phyloP scores from a whole-genome alignment of 495 filamentous ascomycete species.

The Choiromyces venosus region DNA sequence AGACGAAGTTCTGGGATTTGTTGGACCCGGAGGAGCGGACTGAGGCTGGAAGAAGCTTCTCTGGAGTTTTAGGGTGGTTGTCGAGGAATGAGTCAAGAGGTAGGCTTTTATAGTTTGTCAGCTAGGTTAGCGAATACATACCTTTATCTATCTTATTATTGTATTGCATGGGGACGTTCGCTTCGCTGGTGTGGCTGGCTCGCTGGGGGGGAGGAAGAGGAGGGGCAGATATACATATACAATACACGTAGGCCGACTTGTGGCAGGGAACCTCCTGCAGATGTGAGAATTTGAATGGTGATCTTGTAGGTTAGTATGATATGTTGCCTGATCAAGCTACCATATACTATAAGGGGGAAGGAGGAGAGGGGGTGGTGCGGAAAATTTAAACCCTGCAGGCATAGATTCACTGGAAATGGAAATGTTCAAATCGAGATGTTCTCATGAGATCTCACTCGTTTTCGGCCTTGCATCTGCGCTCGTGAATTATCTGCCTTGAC shows the following conservation, averaged over 20 bases:
- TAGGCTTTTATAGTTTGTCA: not conserved
- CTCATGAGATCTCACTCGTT: not conserved
- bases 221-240: no score
- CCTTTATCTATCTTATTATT: not conserved
- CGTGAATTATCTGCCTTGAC: not conserved
- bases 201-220: not conserved
- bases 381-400: not conserved
- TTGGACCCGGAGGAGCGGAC: constrained; percentile 35
- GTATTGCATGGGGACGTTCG: no score
- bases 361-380: not conserved
- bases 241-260: not conserved
- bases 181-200: not conserved
- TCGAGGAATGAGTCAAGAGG: constrained; percentile 25
- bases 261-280: not conserved
- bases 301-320: not conserved
- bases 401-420: not conserved
- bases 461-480: not conserved
- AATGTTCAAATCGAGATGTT: not conserved
- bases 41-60: constrained; percentile 32
- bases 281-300: not conserved
- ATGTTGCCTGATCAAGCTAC: not conserved
- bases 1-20: constrained; percentile 38
- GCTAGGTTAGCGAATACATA: not conserved
- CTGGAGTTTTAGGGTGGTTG: constrained; percentile 32
- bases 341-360: not conserved